phyloP scores from a whole-genome alignment of 1,284 basidiomycete genomes.

The Tausonia pullulans region DNA sequence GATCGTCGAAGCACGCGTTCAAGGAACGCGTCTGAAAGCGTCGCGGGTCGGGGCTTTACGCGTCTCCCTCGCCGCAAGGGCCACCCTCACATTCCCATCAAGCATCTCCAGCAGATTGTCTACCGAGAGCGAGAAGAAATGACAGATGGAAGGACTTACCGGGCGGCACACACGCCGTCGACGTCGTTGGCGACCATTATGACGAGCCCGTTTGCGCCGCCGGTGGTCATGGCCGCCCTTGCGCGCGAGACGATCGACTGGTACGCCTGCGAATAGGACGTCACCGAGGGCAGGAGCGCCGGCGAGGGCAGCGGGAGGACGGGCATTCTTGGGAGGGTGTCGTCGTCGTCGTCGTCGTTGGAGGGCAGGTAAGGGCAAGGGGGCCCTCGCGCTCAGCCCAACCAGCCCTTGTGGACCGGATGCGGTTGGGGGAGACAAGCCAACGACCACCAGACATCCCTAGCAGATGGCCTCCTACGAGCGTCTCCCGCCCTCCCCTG shows the following conservation, averaged over 20 bases:
- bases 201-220: conserved; percentile 38
- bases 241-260: conserved; percentile 64
- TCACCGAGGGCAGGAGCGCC: conserved; percentile 27
- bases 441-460: too few relatives aligned
- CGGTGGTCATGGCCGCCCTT: conserved; percentile 54
- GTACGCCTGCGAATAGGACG: conserved; percentile 65
- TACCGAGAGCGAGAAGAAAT: background rate
- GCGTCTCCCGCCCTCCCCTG: too few relatives aligned
- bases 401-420: too few relatives aligned
- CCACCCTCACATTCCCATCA: conserved; percentile 18
- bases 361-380: too few relatives aligned
- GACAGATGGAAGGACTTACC: conserved; percentile 20
- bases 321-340: conserved; percentile 27
- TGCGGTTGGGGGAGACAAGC: too few relatives aligned
- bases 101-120: background rate
- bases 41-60: too few relatives aligned
- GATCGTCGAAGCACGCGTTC: too few relatives aligned
- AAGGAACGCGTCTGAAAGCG: too few relatives aligned
- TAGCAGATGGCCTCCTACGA: too few relatives aligned
- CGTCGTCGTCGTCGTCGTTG: too few relatives aligned
- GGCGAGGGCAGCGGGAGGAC: conserved; percentile 32
- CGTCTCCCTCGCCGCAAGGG: conserved; percentile 21
- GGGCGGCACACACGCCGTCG: conserved; percentile 76
- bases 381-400: too few relatives aligned
- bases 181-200: conserved; percentile 80